Evolutionary conservation across 768 basidiomycete genomes (phyloP), one percentile per base, ranked within the genome.

Genomic region (Russula foetens): DNA sequence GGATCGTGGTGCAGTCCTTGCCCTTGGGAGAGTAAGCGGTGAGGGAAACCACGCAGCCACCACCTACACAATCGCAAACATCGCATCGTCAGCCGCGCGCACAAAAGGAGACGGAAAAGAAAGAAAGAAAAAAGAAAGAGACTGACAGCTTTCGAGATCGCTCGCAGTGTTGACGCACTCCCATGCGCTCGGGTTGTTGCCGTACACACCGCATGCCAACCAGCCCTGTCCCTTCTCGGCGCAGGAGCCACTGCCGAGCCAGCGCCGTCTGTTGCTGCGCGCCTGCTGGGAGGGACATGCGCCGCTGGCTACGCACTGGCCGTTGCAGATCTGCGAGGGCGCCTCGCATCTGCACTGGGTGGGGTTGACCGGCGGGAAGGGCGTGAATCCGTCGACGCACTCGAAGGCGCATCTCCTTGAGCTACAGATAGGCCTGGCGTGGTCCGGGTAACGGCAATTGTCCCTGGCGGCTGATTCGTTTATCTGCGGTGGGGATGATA

Each of bases 81-180:
- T n/a, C n/a, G n/a, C n/a, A n/a, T n/a, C n/a, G n/a, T n/a, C n/a
- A n/a, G n/a, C n/a, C n/a, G n/a, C n/a, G n/a, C n/a, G n/a, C n/a
- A n/a, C n/a, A n/a, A n/a, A n/a, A n/a, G n/a, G n/a, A n/a, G n/a
- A n/a, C n/a, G n/a, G n/a, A n/a, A n/a, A n/a, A n/a, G n/a, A n/a
- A n/a, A n/a, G n/a, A n/a, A n/a, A n/a, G n/a, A 11, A 12, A 11
- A 7, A 35, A 35, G 11, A 35, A 35, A 35, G 79, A 58, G 56
- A n/a, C n/a, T n/a, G n/a, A 82, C 81, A 82, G 69, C 79, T 80
- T 69, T 81, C 81, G 8, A 82, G 72, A 39, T 81, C 79, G 45
- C 67, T 69, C 59, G 70, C 71, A 1, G 75, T 79, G 64, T 81
- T 70, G 44, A 82, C 64, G 60, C 80, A 81, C 60, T 82, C 80